Percentiles rank a stretch among this genome's conserved stretches.
Conservation (phyloP, 2,329 filamentous ascomycete species). For the Verticillium isaacii region DNA sequence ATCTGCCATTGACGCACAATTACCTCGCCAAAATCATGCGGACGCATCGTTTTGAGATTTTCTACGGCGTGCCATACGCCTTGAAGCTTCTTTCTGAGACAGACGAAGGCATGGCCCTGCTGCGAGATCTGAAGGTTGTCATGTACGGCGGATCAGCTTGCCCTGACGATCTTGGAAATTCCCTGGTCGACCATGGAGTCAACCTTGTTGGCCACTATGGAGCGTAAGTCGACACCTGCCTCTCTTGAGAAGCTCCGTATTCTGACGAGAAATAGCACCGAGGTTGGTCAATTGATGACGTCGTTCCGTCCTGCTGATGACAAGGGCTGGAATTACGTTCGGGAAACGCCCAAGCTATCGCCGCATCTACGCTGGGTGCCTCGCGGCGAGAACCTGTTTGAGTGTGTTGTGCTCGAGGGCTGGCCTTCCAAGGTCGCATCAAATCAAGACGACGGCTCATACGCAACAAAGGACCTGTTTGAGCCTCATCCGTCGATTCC, state of each 20-base stretch:
- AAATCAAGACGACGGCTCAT: constrained; percentile 56
- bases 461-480: constrained; percentile 60
- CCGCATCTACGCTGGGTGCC: constrained; percentile 26
- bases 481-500: constrained; percentile 43
- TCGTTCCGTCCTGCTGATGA: constrained; percentile 49
- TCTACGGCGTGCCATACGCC: constrained; percentile 60
- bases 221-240: constrained; percentile 33
- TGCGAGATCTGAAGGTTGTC: constrained; percentile 45
- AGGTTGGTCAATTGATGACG: constrained; percentile 59
- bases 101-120: constrained; percentile 42
- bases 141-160: constrained; percentile 54
- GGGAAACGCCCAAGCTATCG: constrained; percentile 34
- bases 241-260: not conserved
- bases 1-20: constrained; percentile 48
- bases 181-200: constrained; percentile 46
- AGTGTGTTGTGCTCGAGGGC: constrained; percentile 31
- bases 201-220: constrained; percentile 54
- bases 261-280: constrained; percentile 31
- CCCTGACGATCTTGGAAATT: constrained; percentile 54
- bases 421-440: constrained; percentile 42
- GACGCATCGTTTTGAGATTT: constrained; percentile 41
- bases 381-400: constrained; percentile 27
- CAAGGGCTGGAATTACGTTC: constrained; percentile 58
- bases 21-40: constrained; percentile 40
- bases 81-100: constrained; percentile 59